A percentile compares a stretch with the other conserved stretches of the same genome.
Evolutionary conservation across 176 grass and related monocot genomes (phyloP).

Genomic region (Cenchrus fungigraminus): DNA sequence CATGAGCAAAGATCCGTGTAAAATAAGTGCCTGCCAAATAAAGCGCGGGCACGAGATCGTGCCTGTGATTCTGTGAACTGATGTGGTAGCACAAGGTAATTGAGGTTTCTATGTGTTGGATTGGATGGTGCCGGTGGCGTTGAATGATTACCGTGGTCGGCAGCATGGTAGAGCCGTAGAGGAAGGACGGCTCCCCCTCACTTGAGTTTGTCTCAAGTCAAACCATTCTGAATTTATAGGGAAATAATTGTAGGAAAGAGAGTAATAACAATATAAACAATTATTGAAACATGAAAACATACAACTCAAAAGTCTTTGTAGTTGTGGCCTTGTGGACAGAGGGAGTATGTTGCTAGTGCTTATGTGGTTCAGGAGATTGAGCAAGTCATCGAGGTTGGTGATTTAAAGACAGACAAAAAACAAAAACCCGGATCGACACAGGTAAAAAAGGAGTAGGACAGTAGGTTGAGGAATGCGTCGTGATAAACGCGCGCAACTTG

Average conservation of each 20-base stretch:
- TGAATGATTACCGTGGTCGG: not conserved
- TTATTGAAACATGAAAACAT: too few relatives aligned
- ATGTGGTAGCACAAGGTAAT: not conserved
- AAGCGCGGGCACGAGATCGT: constrained; percentile 23
- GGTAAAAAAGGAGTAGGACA: not conserved
- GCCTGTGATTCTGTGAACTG: not conserved
- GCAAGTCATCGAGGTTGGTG: not conserved
- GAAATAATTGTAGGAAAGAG: too few relatives aligned
- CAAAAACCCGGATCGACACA: not conserved
- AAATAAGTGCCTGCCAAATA: constrained; percentile 26
- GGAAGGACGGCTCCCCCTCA: too few relatives aligned
- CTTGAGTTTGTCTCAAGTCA: too few relatives aligned
- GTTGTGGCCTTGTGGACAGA: too few relatives aligned
- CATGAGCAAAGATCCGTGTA: constrained; percentile 23
- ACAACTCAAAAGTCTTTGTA: too few relatives aligned
- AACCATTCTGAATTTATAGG: too few relatives aligned
- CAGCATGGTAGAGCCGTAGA: not conserved
- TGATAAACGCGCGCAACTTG: not conserved
- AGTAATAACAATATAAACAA: too few relatives aligned
- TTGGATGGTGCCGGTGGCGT: not conserved
- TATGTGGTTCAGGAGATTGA: not conserved
- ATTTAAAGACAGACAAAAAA: too few relatives aligned
- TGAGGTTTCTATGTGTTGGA: not conserved
- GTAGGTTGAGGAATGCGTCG: not conserved
- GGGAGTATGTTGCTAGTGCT: too few relatives aligned